phyloP scores from a whole-genome alignment of 306 rosid genomes.

The Castanospermum australe region DNA sequence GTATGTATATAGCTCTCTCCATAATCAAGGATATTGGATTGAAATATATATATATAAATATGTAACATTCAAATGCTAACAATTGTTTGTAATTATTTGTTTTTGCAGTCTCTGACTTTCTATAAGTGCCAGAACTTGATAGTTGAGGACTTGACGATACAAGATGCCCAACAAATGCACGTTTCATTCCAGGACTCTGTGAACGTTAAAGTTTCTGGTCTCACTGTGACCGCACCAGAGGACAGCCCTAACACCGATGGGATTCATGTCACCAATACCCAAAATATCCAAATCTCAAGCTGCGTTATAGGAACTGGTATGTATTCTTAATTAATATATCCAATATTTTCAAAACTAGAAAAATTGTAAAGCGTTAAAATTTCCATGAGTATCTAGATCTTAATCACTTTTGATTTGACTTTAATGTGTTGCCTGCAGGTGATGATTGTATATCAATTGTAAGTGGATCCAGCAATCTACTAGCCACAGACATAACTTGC shows the following conservation, averaged over 20 bases:
- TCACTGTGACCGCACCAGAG: slow-evolving; percentile 53
- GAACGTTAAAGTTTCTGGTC: slow-evolving; percentile 42
- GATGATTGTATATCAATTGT: slow-evolving; percentile 91
- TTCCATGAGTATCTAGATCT: neutral
- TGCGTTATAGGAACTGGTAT: slow-evolving; percentile 63
- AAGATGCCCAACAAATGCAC: slow-evolving; percentile 64
- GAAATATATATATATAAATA: neutral
- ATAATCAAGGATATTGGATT: neutral
- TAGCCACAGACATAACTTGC: slow-evolving; percentile 59
- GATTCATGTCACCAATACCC: slow-evolving; percentile 57
- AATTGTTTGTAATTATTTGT: neutral
- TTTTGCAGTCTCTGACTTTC: slow-evolving; percentile 68
- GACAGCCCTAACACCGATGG: slow-evolving; percentile 83
- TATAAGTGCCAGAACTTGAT: slow-evolving; percentile 38
- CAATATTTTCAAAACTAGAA: neutral
- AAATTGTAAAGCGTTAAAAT: neutral
- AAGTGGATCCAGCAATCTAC: slow-evolving; percentile 54
- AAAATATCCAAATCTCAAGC: slow-evolving; percentile 54
- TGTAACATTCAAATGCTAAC: neutral
- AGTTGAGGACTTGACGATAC: slow-evolving; percentile 43
- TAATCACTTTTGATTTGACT: slow-evolving; percentile 17
- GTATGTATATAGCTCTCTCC: slow-evolving; percentile 36
- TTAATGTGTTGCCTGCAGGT: slow-evolving; percentile 39
- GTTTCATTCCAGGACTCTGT: slow-evolving; percentile 42
- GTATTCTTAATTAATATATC: neutral